A percentile compares a stretch with the other conserved stretches of the same genome.
Conservation (phyloP, 306 rosid species). For the Quercus aquifolioides region DNA sequence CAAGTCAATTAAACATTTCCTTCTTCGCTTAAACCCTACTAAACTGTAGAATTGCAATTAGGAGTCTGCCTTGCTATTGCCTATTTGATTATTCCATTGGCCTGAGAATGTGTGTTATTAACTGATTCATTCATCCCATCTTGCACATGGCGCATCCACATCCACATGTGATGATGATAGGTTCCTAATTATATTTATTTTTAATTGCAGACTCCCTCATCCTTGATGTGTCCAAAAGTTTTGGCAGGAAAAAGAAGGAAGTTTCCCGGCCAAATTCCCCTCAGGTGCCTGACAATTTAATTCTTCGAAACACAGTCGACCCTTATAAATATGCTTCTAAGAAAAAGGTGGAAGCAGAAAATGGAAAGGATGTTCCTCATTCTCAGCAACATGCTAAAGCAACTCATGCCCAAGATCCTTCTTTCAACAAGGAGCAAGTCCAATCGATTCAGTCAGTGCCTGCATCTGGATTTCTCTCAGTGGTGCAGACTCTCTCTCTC, state of each 20-base stretch:
- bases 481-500: not conserved
- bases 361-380: conserved; percentile 26
- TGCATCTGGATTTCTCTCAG: conserved; percentile 3
- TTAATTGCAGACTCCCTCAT: conserved; percentile 46
- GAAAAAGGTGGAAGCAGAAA: conserved; percentile 30
- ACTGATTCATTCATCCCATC: not conserved
- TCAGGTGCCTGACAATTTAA: conserved; percentile 30
- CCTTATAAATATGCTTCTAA: conserved; percentile 38
- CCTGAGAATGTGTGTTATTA: not conserved
- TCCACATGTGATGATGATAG: not conserved
- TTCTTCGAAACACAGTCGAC: conserved; percentile 29
- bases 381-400: conserved; percentile 31
- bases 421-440: not conserved
- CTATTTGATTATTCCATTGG: not conserved
- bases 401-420: conserved; percentile 25
- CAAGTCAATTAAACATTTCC: not conserved
- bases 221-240: conserved; percentile 37
- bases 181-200: conserved; percentile 27
- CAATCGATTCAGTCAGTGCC: conserved; percentile 24
- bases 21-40: not conserved
- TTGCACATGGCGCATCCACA: not conserved
- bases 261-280: conserved; percentile 58
- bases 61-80: not conserved
- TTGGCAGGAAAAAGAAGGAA: conserved; percentile 43
- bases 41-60: not conserved